Percentiles rank a stretch among this genome's conserved stretches.
Conservation (phyloP, 1,284 basidiomycete species). For the Ustilago sp. region DNA sequence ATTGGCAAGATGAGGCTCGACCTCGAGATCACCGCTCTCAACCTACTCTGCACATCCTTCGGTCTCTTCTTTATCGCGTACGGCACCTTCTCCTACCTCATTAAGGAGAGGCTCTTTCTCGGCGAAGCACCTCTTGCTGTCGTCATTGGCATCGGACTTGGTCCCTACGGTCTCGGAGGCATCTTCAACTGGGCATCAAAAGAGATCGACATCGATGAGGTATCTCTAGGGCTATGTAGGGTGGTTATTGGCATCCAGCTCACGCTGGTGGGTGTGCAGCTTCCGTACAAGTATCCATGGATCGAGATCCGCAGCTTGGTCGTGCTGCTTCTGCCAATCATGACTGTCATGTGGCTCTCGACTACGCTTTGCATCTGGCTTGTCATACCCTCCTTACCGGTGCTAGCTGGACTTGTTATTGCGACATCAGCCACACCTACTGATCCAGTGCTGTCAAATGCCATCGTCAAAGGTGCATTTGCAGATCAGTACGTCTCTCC, state of each 20-base stretch:
- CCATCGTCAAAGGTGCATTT: conserved; percentile 63
- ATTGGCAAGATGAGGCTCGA: conserved; percentile 26
- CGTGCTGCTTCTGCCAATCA: conserved; percentile 55
- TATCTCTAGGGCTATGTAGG: conserved; percentile 52
- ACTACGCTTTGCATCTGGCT: conserved; percentile 52
- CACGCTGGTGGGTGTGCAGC: conserved; percentile 58
- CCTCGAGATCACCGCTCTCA: conserved; percentile 44
- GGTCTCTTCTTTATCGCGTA: conserved; percentile 54
- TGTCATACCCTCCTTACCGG: conserved; percentile 48
- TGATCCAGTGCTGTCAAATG: conserved; percentile 60
- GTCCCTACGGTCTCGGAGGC: conserved; percentile 54
- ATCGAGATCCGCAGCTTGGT: conserved; percentile 47
- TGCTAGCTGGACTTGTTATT: conserved; percentile 55
- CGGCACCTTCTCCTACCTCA: conserved; percentile 56
- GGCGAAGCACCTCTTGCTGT: conserved; percentile 62
- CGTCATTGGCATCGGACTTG: conserved; percentile 53
- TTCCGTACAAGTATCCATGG: conserved; percentile 59
- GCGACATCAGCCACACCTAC: conserved; percentile 57
- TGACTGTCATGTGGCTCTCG: conserved; percentile 60
- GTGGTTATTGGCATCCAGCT: conserved; percentile 61
- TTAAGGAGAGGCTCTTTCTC: conserved; percentile 61
- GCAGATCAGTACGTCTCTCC: conserved; percentile 63
- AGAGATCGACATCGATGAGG: conserved; percentile 39
- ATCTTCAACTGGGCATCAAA: conserved; percentile 46
- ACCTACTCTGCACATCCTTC: conserved; percentile 47